Base-by-base conservation (phyloP, 352 stramenopile species). In the Phytophthora aleatoria region DNA sequence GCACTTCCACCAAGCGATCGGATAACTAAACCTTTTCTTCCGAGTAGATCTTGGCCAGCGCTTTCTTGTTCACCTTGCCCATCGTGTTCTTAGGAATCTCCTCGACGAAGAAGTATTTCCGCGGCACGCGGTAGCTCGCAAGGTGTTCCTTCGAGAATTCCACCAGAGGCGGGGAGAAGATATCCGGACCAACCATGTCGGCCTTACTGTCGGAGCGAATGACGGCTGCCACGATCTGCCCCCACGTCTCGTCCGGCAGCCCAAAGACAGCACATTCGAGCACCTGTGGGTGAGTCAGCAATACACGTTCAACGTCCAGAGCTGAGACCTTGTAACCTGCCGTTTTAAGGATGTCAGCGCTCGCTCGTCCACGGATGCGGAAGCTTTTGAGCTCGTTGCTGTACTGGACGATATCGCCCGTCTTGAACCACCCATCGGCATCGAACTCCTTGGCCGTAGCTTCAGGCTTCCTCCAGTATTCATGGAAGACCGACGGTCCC, bases 51-150 rank as follows among this genome's bases (percentile, higher is more conserved):
- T 57, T 66, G 16, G 78, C 75, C 15, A 97, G 74, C 60, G 89
- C 57, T 77, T 97, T 98, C 66, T 98, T 98, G 76, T 96, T 97
- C 50, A 98, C 84, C 60, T 98, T 98, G 31, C 91, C 91, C 91
- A 98, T 98, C 2, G 91, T 90, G 62, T 98, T 98, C 49, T 97
- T 96, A 15, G 91, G 89, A 51, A 97, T 94, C 43, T 81, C 71
- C 8, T 93, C 71, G 6, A 97, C 77, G 27, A 97, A 73, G 42
- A 92, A 81, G 45, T 95, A 82, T 26, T 74, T 74, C 20, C 81
- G 81, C 8, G 92, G 92, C 41, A 84, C 73, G 43, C 94, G 91
- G 64, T 98, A 97, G 35, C 74, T 78, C 13, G 90, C 87, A n/a
- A 98, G 64, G 39, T 88, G 71, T 28, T 83, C 47, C 48, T 82